phyloP scores from a whole-genome alignment of 805 yeast species.

The Yarrowia keelungensis region DNA sequence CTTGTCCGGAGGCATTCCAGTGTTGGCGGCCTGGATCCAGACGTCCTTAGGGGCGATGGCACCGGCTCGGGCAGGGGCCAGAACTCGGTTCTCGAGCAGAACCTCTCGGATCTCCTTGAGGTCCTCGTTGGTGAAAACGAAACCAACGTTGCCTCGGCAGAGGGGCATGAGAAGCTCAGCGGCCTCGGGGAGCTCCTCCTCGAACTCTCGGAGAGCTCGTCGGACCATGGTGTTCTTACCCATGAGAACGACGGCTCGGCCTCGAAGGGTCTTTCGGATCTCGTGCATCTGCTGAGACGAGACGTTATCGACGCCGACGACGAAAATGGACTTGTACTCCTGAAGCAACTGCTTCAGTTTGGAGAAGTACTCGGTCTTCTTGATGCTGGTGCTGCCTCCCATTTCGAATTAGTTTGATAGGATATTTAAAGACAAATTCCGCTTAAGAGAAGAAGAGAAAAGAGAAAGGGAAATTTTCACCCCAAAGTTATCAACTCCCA shows the following conservation, averaged over 20 bases:
- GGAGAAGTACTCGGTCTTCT: constrained; percentile 92
- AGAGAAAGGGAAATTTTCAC: neutral
- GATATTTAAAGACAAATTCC: constrained; percentile 51
- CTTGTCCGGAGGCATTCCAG: constrained; percentile 99
- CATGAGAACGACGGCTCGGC: constrained; percentile 94
- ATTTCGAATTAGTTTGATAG: constrained; percentile 74
- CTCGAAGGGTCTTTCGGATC: constrained; percentile 96
- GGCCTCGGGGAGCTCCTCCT: constrained; percentile 56
- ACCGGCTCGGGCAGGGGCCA: constrained; percentile 99
- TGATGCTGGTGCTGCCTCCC: constrained; percentile 98
- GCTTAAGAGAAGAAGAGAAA: constrained; percentile 30
- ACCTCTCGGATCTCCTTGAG: constrained; percentile 90
- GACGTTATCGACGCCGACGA: constrained; percentile 99
- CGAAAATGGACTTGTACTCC: constrained; percentile 97
- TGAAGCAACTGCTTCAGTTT: constrained; percentile 94
- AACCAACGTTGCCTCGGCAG: constrained; percentile 99
- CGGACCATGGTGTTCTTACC: constrained; percentile 99
- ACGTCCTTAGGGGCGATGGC: constrained; percentile 98
- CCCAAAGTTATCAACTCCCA: constrained; percentile 1
- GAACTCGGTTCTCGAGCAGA: constrained; percentile 90
- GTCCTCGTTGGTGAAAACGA: constrained; percentile 97
- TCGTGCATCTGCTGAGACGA: constrained; percentile 99
- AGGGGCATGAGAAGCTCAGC: constrained; percentile 69
- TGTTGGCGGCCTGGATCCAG: constrained; percentile 98
- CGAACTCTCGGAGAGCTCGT: constrained; percentile 98